Evolutionary conservation across 129 eudicot species (phyloP).

Genomic region (Lactuca sativa): DNA sequence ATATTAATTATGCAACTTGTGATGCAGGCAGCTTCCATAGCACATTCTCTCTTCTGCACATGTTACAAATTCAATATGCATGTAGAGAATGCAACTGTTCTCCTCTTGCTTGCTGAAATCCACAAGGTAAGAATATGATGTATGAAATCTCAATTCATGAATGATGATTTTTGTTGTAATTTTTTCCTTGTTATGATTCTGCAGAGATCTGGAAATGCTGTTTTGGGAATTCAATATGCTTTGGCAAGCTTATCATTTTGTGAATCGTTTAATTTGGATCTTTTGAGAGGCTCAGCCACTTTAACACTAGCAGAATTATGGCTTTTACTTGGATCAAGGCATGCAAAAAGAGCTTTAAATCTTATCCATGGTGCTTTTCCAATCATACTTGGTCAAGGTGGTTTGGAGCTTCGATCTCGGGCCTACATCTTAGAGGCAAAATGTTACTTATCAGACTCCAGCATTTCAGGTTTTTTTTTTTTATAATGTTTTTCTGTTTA

Average conservation of each 20-base stretch:
- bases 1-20: neutral
- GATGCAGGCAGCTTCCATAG: slow-evolving; percentile 89
- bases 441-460: slow-evolving; percentile 79
- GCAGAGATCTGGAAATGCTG: slow-evolving; percentile 94
- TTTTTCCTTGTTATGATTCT: neutral
- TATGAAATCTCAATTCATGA: neutral
- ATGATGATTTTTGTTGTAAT: neutral
- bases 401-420: slow-evolving; percentile 86
- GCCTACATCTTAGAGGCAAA: slow-evolving; percentile 83
- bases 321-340: slow-evolving; percentile 84
- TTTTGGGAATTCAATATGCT: slow-evolving; percentile 89
- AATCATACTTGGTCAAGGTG: slow-evolving; percentile 90
- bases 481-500: neutral
- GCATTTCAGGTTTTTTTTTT: slow-evolving; percentile 55
- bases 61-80: slow-evolving; percentile 85
- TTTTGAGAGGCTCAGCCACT: slow-evolving; percentile 90
- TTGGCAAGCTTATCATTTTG: slow-evolving; percentile 92
- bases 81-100: slow-evolving; percentile 82
- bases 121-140: slow-evolving; percentile 58
- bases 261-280: slow-evolving; percentile 87
- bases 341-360: slow-evolving; percentile 81
- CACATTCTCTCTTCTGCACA: slow-evolving; percentile 81
- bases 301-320: slow-evolving; percentile 84
- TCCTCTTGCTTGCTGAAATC: slow-evolving; percentile 90
- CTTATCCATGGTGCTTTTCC: slow-evolving; percentile 87